A percentile compares a stretch with the other conserved stretches of the same genome.
Conservation (phyloP, 768 basidiomycete genomes). For the Leccinum ochraceum region DNA sequence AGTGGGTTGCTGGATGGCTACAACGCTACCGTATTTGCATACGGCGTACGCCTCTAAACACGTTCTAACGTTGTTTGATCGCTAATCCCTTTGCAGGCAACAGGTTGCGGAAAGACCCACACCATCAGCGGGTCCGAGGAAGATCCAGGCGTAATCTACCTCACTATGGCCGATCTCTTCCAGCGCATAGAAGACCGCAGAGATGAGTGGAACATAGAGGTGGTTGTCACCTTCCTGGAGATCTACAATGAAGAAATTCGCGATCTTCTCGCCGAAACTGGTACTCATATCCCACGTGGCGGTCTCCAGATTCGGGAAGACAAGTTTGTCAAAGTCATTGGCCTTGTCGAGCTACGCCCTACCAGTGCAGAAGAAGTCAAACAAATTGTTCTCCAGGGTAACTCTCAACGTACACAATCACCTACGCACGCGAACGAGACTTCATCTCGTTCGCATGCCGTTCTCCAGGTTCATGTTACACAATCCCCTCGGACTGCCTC, state of each 20-base stretch:
- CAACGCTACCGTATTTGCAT: conserved; percentile 98
- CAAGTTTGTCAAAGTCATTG: conserved; percentile 87
- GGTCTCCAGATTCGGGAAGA: conserved; percentile 94
- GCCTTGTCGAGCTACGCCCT: conserved; percentile 81
- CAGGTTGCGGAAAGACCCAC: conserved; percentile 99
- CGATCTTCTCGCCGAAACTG: conserved; percentile 83
- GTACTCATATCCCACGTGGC: conserved; percentile 63
- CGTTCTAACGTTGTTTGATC: conserved; percentile 2
- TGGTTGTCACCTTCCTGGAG: conserved; percentile 94
- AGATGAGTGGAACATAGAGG: conserved; percentile 84
- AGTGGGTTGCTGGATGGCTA: conserved; percentile 88
- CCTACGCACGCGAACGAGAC: conserved; percentile 96
- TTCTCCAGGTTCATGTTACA: conserved; percentile 92
- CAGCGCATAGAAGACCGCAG: conserved; percentile 85
- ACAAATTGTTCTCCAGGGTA: conserved; percentile 87
- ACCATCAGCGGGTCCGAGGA: conserved; percentile 91
- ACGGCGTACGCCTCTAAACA: conserved; percentile 69
- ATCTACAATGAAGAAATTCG: conserved; percentile 99
- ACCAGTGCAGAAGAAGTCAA: conserved; percentile 90
- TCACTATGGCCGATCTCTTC: conserved; percentile 97
- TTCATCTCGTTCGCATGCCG: conserved; percentile 96
- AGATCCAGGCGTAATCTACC: conserved; percentile 93
- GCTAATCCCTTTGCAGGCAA: conserved; percentile 62
- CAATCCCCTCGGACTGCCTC: conserved; percentile 86
- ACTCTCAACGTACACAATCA: conserved; percentile 85